Percentiles rank a stretch among this genome's conserved stretches.
Evolutionary conservation across 768 basidiomycete genomes (phyloP).

Genomic region (Pulveroboletus sp.): DNA sequence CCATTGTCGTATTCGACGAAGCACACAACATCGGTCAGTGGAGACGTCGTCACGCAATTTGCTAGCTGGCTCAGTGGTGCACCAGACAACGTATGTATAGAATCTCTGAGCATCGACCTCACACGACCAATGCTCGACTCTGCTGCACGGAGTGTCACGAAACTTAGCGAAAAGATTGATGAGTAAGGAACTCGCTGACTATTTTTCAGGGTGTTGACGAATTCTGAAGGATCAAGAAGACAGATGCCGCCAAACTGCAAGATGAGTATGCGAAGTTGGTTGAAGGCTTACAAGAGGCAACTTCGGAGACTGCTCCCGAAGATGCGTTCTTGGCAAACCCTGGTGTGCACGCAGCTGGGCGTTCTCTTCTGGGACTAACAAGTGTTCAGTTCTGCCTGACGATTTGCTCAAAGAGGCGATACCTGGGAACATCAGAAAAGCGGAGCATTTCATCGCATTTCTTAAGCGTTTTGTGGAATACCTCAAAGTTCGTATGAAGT

Average conservation of each 20-base stretch:
- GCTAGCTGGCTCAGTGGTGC: conserved; percentile 2
- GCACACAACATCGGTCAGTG: conserved; percentile 93
- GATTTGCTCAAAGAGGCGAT: conserved; percentile 94
- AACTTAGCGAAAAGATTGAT: conserved; percentile 87
- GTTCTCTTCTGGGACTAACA: background rate
- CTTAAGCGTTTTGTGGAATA: conserved; percentile 98
- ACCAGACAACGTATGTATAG: conserved; percentile 96
- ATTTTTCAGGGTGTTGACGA: conserved; percentile 5
- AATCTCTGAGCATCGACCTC: conserved; percentile 94
- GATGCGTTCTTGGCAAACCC: conserved; percentile 90
- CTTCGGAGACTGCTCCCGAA: conserved; percentile 53
- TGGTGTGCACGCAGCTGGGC: conserved; percentile 41
- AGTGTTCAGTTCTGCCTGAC: conserved; percentile 75
- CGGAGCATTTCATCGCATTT: conserved; percentile 98
- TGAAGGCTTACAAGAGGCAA: conserved; percentile 82
- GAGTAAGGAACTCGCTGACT: conserved; percentile 54
- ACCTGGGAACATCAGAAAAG: conserved; percentile 97
- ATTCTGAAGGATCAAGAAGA: conserved; percentile 75
- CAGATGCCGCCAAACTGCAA: conserved; percentile 90
- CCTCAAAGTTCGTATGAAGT: conserved; percentile 63
- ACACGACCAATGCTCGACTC: conserved; percentile 97
- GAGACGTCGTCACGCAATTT: background rate
- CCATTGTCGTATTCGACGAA: conserved; percentile 98
- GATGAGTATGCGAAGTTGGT: conserved; percentile 96
- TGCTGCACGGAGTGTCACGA: conserved; percentile 81